phyloP scores from a whole-genome alignment of 768 basidiomycete genomes.

The Dacryopinax spathularia region DNA sequence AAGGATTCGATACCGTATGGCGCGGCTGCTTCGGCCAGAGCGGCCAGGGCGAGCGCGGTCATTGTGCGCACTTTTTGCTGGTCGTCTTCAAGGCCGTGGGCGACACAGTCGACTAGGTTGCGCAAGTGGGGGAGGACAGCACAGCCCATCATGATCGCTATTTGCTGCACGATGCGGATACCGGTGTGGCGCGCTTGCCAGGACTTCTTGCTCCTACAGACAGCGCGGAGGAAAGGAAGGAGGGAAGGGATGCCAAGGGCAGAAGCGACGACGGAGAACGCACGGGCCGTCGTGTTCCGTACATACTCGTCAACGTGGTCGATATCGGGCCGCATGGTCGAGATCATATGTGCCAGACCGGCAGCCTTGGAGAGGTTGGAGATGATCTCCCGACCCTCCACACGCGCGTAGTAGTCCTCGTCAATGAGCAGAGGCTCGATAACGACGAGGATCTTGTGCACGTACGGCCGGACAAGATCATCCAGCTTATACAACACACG shows the following conservation, averaged over 20 bases:
- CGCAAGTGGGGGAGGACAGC: constrained; percentile 93
- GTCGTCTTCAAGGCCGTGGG: constrained; percentile 82
- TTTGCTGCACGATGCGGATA: constrained; percentile 98
- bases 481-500: constrained; percentile 97
- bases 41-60: constrained; percentile 84
- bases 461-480: constrained; percentile 95
- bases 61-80: constrained; percentile 94
- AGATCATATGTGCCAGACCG: constrained; percentile 99
- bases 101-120: constrained; percentile 91
- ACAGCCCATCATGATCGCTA: constrained; percentile 99
- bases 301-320: constrained; percentile 99
- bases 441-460: constrained; percentile 98
- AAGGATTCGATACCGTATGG: constrained; percentile 99
- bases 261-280: constrained; percentile 96
- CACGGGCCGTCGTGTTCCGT: constrained; percentile 95
- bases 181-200: constrained; percentile 99
- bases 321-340: constrained; percentile 98
- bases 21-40: constrained; percentile 89
- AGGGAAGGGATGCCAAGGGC: constrained; percentile 95
- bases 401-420: constrained; percentile 91
- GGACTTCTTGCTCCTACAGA: constrained; percentile 96
- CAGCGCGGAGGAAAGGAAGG: constrained; percentile 94
- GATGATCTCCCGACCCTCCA: constrained; percentile 98
- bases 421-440: constrained; percentile 98
- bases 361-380: constrained; percentile 97